phyloP scores from a whole-genome alignment of 805 yeast genomes.

The Jamesozyma gamospora region DNA sequence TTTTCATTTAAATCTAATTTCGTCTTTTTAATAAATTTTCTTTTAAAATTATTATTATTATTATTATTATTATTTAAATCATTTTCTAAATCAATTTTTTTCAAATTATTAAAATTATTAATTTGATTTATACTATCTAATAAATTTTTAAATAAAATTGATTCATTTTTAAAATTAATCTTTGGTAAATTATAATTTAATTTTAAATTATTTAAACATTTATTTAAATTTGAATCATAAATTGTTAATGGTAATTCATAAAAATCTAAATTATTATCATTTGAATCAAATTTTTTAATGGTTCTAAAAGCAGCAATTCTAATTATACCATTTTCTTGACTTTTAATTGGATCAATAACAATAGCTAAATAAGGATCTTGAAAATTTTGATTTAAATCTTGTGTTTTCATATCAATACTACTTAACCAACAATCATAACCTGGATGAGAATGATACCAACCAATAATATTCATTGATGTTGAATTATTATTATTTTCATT shows the following conservation, averaged over 20 bases:
- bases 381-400: slow-evolving; percentile 68
- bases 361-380: slow-evolving; percentile 89
- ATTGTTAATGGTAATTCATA: slow-evolving; percentile 16
- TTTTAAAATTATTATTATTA: not conserved
- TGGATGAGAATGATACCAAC: slow-evolving; percentile 99
- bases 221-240: slow-evolving; percentile 17
- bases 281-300: slow-evolving; percentile 32
- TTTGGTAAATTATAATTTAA: slow-evolving; percentile 7
- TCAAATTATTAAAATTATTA: slow-evolving; percentile 7
- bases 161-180: slow-evolving; percentile 6
- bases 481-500: slow-evolving; percentile 31
- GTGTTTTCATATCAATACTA: slow-evolving; percentile 89
- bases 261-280: slow-evolving; percentile 5
- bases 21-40: not conserved
- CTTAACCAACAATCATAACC: slow-evolving; percentile 96
- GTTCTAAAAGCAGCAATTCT: slow-evolving; percentile 90
- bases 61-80: not conserved
- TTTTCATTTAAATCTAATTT: not conserved
- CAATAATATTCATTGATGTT: slow-evolving; percentile 49
- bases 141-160: slow-evolving; percentile 10
- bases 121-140: slow-evolving; percentile 21
- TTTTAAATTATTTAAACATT: slow-evolving; percentile 6
- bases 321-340: slow-evolving; percentile 50
- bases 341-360: slow-evolving; percentile 75
- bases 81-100: not conserved